Conservation (phyloP, 352 stramenopile species). For the Pythium coloratum region DNA sequence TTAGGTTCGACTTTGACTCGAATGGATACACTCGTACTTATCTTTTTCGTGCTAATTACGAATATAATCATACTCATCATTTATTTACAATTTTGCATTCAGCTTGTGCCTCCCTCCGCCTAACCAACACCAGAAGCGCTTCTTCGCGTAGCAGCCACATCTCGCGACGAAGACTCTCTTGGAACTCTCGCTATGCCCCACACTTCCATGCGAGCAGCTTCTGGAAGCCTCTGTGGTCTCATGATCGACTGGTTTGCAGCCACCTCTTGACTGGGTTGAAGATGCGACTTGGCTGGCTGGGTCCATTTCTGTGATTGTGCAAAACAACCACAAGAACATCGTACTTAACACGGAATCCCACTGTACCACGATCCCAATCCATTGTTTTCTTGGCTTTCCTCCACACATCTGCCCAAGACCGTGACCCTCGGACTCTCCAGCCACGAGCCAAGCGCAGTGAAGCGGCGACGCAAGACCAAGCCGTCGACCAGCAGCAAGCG, state of each 20-base stretch:
- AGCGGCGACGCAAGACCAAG: conserved; percentile 26
- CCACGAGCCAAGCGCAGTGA: conserved; percentile 13
- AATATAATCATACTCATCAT: neutral
- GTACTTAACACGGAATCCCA: conserved; percentile 15
- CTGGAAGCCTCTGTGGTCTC: too few relatives aligned
- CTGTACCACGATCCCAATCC: conserved; percentile 6
- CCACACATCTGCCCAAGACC: neutral
- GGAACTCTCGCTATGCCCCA: too few relatives aligned
- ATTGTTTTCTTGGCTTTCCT: neutral
- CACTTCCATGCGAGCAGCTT: too few relatives aligned
- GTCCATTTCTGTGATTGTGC: conserved; percentile 3
- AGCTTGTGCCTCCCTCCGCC: too few relatives aligned
- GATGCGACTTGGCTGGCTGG: neutral
- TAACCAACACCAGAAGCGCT: too few relatives aligned
- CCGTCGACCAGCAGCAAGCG: conserved; percentile 7
- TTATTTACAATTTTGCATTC: too few relatives aligned
- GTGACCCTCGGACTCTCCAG: conserved; percentile 16
- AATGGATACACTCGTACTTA: conserved; percentile 21
- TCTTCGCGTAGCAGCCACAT: too few relatives aligned
- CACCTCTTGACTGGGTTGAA: too few relatives aligned
- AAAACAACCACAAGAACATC: conserved; percentile 30
- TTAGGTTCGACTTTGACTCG: neutral
- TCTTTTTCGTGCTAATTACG: neutral
- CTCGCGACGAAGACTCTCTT: too few relatives aligned
- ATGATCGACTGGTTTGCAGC: too few relatives aligned